Evolutionary conservation across 139 green algal genomes (phyloP).

Genomic region (Asterochloris erici): DNA sequence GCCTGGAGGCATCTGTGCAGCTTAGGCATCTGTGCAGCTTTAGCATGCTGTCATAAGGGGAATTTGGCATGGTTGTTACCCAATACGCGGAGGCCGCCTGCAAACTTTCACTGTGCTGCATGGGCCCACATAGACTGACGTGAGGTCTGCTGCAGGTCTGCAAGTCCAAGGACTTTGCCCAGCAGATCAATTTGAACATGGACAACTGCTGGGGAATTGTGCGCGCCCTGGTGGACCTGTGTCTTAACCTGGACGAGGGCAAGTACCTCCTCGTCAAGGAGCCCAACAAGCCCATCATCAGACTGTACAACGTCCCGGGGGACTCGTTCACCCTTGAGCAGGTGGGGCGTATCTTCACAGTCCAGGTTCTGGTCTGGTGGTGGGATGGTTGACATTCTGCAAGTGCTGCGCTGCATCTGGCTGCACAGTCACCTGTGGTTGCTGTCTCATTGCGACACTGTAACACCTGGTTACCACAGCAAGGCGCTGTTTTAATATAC

Average conservation of each 20-base stretch:
- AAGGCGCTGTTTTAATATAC: not conserved
- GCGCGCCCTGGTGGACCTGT: constrained; percentile 82
- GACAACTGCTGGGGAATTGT: constrained; percentile 97
- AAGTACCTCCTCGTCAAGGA: constrained; percentile 91
- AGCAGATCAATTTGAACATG: constrained; percentile 93
- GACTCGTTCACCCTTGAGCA: constrained; percentile 52
- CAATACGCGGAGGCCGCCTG: not conserved
- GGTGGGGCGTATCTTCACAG: not conserved
- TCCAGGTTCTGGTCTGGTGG: not conserved
- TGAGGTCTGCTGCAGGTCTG: constrained; percentile 42
- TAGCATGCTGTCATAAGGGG: not conserved
- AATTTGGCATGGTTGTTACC: not conserved
- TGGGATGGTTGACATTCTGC: not conserved
- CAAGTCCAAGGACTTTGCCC: constrained; percentile 87
- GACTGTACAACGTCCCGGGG: constrained; percentile 72
- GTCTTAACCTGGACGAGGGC: constrained; percentile 70
- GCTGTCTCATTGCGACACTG: not conserved
- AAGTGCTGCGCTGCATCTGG: not conserved
- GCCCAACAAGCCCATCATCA: constrained; percentile 91
- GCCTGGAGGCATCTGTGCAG: too few species aligned
- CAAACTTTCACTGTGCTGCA: not conserved
- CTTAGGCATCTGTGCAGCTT: too few species aligned
- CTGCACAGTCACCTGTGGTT: not conserved
- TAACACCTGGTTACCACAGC: not conserved
- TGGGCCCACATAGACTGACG: not conserved